These are phyloP conservation scores for Penicillium longicatenatum DNA, from an alignment of 495 filamentous ascomycete genomes.

Conservation along the genomic window DNA sequence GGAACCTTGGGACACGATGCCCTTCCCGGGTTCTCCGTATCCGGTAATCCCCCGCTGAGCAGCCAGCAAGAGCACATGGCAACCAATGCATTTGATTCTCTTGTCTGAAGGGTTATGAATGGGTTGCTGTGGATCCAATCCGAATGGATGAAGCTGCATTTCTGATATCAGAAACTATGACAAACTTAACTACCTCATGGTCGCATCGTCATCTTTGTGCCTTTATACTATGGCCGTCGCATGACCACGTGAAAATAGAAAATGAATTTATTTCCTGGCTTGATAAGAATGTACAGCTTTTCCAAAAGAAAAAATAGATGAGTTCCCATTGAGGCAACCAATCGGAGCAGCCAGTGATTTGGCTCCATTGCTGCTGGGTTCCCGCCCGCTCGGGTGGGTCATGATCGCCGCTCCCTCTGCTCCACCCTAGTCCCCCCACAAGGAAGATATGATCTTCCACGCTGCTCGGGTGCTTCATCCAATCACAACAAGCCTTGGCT, in stretches of 20 bases:
- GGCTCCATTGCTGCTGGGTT: background rate
- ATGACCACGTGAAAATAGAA: background rate
- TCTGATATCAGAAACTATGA: background rate
- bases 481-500: background rate
- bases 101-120: background rate
- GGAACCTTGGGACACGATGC: background rate
- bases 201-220: background rate
- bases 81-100: conserved; percentile 1
- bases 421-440: background rate
- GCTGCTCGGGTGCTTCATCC: background rate
- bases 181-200: background rate
- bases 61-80: background rate
- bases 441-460: background rate
- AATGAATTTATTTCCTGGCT: background rate
- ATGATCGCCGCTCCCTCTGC: background rate
- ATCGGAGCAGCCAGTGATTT: background rate
- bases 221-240: background rate
- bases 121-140: background rate
- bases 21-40: conserved; percentile 10
- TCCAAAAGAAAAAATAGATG: background rate
- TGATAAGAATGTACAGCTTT: background rate
- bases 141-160: background rate
- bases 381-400: conserved; percentile 1
- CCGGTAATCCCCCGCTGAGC: conserved; percentile 2
- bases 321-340: background rate